Base-by-base conservation (phyloP, 2,329 filamentous ascomycete genomes). In the Colletotrichum simmondsii region DNA sequence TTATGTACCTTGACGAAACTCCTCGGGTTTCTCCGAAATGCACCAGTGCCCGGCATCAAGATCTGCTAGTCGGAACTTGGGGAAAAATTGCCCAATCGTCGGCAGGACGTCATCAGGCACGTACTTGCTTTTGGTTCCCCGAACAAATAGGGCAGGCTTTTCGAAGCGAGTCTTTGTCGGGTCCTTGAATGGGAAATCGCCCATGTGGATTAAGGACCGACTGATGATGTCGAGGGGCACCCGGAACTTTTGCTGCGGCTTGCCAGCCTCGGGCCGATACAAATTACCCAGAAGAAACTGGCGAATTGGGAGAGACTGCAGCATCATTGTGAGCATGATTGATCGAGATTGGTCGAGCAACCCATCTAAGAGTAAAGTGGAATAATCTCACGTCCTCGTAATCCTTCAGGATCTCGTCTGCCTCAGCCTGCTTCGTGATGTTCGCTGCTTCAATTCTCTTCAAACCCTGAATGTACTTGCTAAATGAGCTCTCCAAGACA, bases 251-350 rank as follows among this genome's bases (percentile, higher is more conserved):
- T 93, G 89, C 2, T 85, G 85, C 37, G 88, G 86, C 63, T 87
- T 84, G 19, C 81, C 83, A 10, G 76, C 53, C 0, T 77, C 65
- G 1, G 87, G 85, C 5, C 92, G 90, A 76, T 93, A 83, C 52
- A 98, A 86, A 80, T 98, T 99, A 12, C 94, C 94, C 1, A 99
- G 89, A 19, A 99, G 89, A 81, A 98, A 99, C 79, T 98, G 95
- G 2, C 97, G 92, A 76, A 99, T 92, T 0, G 92, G 86, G 5
- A 97, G 82, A 16, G 92, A 91, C 86, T 91, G 16, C 6, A 22
- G 28, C 35, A 11, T 26, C 12, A n/a, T 26, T 8, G 24, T 26
- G 19, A 7, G n/a, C 19, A 24, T 24, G 16, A n/a, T 65, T 10
- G 42, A 42, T 24, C 14, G 35, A 28, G 8, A 24, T 65, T 10